Base-by-base conservation (phyloP, 2,329 filamentous ascomycete genomes). In the Sporothrix sp. region DNA sequence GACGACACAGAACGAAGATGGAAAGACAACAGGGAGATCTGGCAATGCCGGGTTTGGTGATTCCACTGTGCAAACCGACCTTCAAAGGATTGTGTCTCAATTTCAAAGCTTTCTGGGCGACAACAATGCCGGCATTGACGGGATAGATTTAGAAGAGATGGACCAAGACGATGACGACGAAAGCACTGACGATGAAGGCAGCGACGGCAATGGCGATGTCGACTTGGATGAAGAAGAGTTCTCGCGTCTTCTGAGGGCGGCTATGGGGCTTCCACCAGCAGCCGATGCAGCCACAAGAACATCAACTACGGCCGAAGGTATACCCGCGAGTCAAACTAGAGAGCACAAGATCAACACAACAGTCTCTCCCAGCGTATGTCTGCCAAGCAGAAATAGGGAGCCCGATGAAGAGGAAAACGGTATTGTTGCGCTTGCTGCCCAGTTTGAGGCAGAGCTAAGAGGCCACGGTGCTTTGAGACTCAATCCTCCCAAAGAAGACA, bases 71-170 rank as follows among this genome's bases (percentile, higher is more conserved):
- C 82, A 90, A 60, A 80, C 81, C 4, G 85, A 95, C 62, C 71
- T 98, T 20, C 82, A 85, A 49, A 91, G 91, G 61, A 95, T 97
- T 63, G 93, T 98, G 0, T 84, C 86, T 42, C 80, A 88, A n/a
- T 97, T 98, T 61, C 89, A 96, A 61, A 74, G 85, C 11, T 97
- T 98, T 59, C 67, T 98, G 40, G 87, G 94, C 51, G 87, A 97
- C 59, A 85, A 94, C 10, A 77, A 76, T 40, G 88, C 89, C 1
- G 90, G 86, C 1, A 65, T 82, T 6, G 89, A 95, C 42, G 91
- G 89, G 0, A 86, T 83, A 0, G 81, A 87, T 53, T 66, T 87
- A 11, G 72, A 77, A 54, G 84, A 86, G 9, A 86, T 87, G 74
- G 85, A 87, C 53, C 67, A 74, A 14, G 82, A 85, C 54, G 73